These are phyloP conservation scores for Golovinomyces cichoracearum DNA, from an alignment of 2,329 filamentous ascomycete genomes.

Conservation along the genomic window DNA sequence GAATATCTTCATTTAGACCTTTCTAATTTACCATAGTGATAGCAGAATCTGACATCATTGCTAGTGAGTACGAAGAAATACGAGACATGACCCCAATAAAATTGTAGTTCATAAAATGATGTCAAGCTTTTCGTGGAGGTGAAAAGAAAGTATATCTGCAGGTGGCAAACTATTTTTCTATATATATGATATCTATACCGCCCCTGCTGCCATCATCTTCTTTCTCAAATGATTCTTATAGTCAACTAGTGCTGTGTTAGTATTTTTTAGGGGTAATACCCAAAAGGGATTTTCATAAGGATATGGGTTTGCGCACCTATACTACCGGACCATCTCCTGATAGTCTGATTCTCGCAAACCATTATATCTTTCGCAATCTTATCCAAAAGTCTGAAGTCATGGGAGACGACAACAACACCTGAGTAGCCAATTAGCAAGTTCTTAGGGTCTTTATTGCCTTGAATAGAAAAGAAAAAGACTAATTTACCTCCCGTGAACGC, in stretches of 20 bases:
- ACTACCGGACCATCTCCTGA: slow-evolving; percentile 61
- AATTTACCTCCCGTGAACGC: slow-evolving; percentile 74
- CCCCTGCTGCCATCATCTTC: slow-evolving; percentile 45
- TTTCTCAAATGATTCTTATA: slow-evolving; percentile 98
- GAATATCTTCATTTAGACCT: too few relatives aligned
- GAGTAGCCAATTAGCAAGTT: background rate
- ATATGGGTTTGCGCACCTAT: slow-evolving; percentile 26
- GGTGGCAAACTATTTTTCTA: too few relatives aligned
- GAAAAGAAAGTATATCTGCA: too few relatives aligned
- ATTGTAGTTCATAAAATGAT: too few relatives aligned
- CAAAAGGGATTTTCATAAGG: background rate
- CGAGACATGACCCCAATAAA: too few relatives aligned
- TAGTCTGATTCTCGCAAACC: slow-evolving; percentile 95
- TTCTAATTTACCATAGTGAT: too few relatives aligned
- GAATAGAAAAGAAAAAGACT: background rate
- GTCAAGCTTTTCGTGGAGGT: too few relatives aligned
- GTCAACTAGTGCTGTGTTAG: slow-evolving; percentile 21
- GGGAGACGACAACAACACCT: slow-evolving; percentile 24
- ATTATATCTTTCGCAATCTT: slow-evolving; percentile 94
- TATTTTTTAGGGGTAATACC: background rate
- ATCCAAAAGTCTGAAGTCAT: slow-evolving; percentile 51
- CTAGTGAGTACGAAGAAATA: too few relatives aligned
- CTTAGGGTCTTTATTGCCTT: background rate
- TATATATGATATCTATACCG: too few relatives aligned
- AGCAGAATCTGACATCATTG: too few relatives aligned